Evolutionary conservation across 352 stramenopile genomes (phyloP).

Genomic region (Blastocystis sp.): DNA sequence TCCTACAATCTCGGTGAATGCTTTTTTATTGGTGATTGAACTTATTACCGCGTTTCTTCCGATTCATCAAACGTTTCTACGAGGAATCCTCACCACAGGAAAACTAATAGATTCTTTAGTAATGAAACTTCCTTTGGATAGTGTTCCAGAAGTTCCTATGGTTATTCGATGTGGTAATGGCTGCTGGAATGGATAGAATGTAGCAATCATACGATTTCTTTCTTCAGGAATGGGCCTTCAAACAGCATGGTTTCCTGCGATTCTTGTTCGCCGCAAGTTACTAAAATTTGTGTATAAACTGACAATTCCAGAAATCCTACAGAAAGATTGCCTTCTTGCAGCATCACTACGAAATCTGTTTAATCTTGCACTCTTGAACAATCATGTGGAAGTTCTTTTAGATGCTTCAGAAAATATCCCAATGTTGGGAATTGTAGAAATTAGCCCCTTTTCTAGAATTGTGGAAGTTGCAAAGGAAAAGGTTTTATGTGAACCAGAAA

Average conservation of each 20-base stretch:
- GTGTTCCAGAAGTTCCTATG: background rate
- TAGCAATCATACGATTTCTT: constrained; percentile 22
- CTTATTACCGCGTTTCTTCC: background rate
- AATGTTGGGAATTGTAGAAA: background rate
- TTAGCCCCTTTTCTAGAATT: background rate
- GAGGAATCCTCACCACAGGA: background rate
- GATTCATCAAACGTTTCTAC: background rate
- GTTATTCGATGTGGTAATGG: background rate
- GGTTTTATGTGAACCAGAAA: background rate
- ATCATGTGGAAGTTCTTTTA: background rate
- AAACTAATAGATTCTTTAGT: background rate
- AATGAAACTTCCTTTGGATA: background rate
- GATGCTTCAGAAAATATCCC: background rate
- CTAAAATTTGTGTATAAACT: background rate
- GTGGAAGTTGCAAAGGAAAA: background rate
- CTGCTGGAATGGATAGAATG: background rate
- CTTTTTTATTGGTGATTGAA: background rate
- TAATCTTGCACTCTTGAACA: background rate
- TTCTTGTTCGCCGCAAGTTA: background rate
- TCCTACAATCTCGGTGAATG: background rate
- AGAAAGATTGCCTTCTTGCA: background rate
- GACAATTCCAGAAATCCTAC: background rate
- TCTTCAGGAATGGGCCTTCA: background rate
- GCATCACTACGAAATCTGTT: background rate
- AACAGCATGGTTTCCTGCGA: background rate